Evolutionary conservation across 2,329 filamentous ascomycete species (phyloP), one percentile per base, ranked within the genome.

Genomic region (Aspergillus brasiliensis): DNA sequence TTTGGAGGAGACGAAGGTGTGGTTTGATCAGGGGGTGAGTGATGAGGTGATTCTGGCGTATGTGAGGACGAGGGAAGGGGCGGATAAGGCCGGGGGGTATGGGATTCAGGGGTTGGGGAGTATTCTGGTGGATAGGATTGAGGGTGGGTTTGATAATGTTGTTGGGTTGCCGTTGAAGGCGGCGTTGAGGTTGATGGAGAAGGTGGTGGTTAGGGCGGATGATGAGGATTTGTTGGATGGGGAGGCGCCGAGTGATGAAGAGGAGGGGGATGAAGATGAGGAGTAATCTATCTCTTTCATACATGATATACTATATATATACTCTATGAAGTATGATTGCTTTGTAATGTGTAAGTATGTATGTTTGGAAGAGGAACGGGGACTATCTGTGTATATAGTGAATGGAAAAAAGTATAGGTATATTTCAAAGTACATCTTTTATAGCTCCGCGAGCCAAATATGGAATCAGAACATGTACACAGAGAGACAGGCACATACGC

Each of bases 81-180:
- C 87, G 10, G 95, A 98, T 77, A 99, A 98, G 82, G 95, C 95
- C 0, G 95, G 95, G 2, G 95, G 95, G 0, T 99, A 99, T 76
- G 95, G 92, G 1, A 86, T 99, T 56, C 95, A 99, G 77, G 95
- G 94, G 0, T 81, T 94, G 10, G 95, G 91, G 1, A 89, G 91
- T 8, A 88, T 97, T 73, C 77, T 99, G 59, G 88, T 99, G 11
- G 92, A 97, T 75, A 89, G 84, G 75, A 90, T 99, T 65, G 91
- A 97, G 65, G 95, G 95, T 10, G 88, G 87, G 57, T 91, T 92
- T 70, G 95, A 99, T 80, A 98, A 98, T 75, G 95, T 98, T 1
- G 88, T 99, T 27, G 95, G 95, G 0, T 75, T 99, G 75, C 95
- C 95, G 7, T 82, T 98, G 65, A 85, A 92, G 67, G 84, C 86